These are phyloP conservation scores for Alliaria petiolata DNA, from an alignment of 345 rosid genomes.

Conservation along the genomic window DNA sequence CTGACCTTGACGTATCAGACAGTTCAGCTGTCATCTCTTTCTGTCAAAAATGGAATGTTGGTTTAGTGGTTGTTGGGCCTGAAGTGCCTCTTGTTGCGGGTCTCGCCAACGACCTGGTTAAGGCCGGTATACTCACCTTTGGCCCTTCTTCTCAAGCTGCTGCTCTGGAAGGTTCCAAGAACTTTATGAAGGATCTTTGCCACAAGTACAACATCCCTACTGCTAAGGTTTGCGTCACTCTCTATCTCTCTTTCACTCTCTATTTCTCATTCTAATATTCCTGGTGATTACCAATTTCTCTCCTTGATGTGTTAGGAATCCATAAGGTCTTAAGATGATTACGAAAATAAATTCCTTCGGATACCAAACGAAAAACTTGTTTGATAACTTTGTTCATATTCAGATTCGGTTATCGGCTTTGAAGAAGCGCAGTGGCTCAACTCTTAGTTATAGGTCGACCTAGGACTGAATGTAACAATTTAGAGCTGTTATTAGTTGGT, in stretches of 20 bases:
- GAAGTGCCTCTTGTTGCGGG: constrained; percentile 96
- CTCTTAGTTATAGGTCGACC: background rate
- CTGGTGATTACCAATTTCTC: background rate
- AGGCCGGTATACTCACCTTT: constrained; percentile 71
- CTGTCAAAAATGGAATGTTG: constrained; percentile 57
- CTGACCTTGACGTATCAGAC: constrained; percentile 63
- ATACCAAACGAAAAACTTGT: background rate
- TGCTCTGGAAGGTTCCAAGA: constrained; percentile 94
- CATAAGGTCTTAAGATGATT: background rate
- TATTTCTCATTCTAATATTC: background rate
- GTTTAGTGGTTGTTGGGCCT: constrained; percentile 87
- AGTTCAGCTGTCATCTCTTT: constrained; percentile 67
- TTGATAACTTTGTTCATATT: background rate
- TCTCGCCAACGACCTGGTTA: constrained; percentile 66
- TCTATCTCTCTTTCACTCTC: too few relatives aligned
- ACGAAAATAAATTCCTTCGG: background rate
- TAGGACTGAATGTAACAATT: background rate
- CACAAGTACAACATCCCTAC: constrained; percentile 89
- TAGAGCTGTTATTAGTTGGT: background rate
- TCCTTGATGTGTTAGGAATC: background rate
- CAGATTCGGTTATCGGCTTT: background rate
- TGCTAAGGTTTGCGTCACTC: constrained; percentile 60
- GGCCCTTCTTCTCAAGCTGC: constrained; percentile 98
- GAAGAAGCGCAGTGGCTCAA: background rate
- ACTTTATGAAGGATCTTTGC: constrained; percentile 88